Percentiles rank a stretch among this genome's conserved stretches.
Evolutionary conservation across 352 stramenopile genomes (phyloP).

Genomic region (Phytophthora sansomeana): DNA sequence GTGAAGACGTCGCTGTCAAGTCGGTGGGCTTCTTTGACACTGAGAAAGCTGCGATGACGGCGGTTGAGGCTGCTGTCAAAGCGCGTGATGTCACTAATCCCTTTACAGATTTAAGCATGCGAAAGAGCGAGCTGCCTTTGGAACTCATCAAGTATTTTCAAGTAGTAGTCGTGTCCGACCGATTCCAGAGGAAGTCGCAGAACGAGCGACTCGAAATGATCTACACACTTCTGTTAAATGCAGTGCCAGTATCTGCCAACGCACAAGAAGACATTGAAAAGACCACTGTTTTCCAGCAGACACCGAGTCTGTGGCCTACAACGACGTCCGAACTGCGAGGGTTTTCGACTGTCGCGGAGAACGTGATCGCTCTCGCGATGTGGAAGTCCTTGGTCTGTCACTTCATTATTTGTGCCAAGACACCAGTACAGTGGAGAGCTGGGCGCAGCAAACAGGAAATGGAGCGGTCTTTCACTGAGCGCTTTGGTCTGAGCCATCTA

Average conservation of each 20-base stretch:
- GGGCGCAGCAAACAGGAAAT: conserved; percentile 24
- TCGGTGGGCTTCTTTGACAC: conserved; percentile 69
- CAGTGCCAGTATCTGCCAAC: conserved; percentile 6
- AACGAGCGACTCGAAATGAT: conserved; percentile 55
- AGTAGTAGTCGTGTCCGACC: conserved; percentile 57
- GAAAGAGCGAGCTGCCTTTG: conserved; percentile 40
- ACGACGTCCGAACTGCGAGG: conserved; percentile 33
- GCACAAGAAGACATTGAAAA: conserved; percentile 4
- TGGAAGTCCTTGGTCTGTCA: conserved; percentile 56
- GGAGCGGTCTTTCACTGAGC: conserved; percentile 53
- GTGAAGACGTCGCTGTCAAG: conserved; percentile 56
- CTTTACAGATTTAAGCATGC: conserved; percentile 35
- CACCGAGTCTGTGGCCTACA: conserved; percentile 5
- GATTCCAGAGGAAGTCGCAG: conserved; percentile 56
- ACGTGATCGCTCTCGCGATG: conserved; percentile 48
- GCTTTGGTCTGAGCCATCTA: conserved; percentile 62
- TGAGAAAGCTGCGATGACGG: conserved; percentile 52
- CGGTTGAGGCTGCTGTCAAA: conserved; percentile 49
- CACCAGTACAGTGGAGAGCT: conserved; percentile 49
- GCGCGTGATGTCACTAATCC: conserved; percentile 51
- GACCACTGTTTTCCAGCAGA: conserved; percentile 11
- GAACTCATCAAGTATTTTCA: conserved; percentile 53
- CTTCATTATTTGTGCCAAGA: conserved; percentile 57
- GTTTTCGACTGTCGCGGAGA: conserved; percentile 43
- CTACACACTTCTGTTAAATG: conserved; percentile 43